Conservation (phyloP, 2,329 filamentous ascomycete genomes). For the Phialophora expanda region DNA sequence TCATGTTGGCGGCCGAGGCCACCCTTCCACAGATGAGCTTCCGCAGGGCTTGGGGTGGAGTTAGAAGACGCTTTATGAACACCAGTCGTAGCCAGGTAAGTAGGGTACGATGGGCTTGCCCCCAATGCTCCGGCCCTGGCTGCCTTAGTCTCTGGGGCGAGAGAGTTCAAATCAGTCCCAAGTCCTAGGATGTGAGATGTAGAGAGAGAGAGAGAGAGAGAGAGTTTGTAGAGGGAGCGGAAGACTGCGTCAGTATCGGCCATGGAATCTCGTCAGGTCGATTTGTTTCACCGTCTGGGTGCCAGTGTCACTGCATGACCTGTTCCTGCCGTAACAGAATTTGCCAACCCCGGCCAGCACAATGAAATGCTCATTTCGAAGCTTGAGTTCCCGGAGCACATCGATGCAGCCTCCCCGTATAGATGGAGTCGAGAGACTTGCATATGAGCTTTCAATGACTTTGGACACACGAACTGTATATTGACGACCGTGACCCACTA, state of each 20-base stretch:
- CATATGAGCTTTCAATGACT: not conserved
- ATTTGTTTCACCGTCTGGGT: not conserved
- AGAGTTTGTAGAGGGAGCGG: not conserved
- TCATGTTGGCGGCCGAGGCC: not conserved
- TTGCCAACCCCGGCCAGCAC: not conserved
- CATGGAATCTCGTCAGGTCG: not conserved
- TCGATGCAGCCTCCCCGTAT: not conserved
- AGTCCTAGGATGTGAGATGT: not conserved
- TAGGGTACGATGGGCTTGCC: not conserved
- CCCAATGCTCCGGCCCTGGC: not conserved
- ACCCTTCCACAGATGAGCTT: not conserved
- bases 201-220: not conserved
- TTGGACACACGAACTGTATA: not conserved
- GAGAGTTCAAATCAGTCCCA: not conserved
- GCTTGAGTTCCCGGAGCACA: not conserved
- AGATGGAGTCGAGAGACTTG: not conserved
- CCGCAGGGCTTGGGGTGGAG: not conserved
- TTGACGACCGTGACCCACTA: not conserved
- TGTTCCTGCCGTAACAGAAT: not conserved
- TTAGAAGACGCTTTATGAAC: not conserved
- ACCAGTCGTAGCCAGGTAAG: not conserved
- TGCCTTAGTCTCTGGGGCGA: not conserved
- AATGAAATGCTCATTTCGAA: not conserved
- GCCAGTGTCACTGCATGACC: not conserved
- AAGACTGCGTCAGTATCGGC: too few species aligned